Evolutionary conservation across 73 alveolate genomes (phyloP), one percentile per base, ranked within the genome.

Genomic region (Urostyla sp.): DNA sequence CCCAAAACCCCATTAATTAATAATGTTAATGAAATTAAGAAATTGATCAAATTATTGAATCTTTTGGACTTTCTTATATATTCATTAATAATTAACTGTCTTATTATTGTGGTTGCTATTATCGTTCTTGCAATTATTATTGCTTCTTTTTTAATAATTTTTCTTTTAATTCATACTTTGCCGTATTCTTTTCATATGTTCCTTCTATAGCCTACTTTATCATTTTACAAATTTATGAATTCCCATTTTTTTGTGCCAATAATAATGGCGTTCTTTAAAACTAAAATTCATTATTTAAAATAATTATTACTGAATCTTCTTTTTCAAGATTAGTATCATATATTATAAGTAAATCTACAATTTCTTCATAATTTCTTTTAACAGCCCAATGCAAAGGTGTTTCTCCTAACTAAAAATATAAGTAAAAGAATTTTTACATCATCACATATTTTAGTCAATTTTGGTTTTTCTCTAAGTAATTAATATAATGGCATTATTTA

Each of bases 361-460:
- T 66, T 43, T 63, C 79, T 18, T 45, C 15, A 10, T 13, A 63
- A 1, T 60, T 60, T 63, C 79, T 63, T 28, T 63, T 63, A 20
- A 63, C 79, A 16, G 79, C 79, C 79, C 79, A 63, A 32, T 63
- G 79, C 45, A 63, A 23, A 1, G 79, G 79, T 3, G 79, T 63
- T 40, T 63, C 79, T 10, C 60, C 60, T 6, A 63, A 27, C 79
- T 63, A 63, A 1, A 13, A 6, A 23, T 21, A 4, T 4, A 15
- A 54, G 23, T 5, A 58, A 2, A 35, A 31, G 37, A 58, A 43
- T 59, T 7, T 6, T 13, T 63, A 63, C 79, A 57, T 63, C 24
- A 40, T 63, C 79, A 16, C 37, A 21, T 6, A 35, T 31, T 20
- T 18, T 20, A 10, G 60, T 60, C 37, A 21, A 63, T 16, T 63